These are phyloP conservation scores for Metarhizium brunneum DNA, from an alignment of 2,329 filamentous ascomycete genomes.

Conservation along the genomic window DNA sequence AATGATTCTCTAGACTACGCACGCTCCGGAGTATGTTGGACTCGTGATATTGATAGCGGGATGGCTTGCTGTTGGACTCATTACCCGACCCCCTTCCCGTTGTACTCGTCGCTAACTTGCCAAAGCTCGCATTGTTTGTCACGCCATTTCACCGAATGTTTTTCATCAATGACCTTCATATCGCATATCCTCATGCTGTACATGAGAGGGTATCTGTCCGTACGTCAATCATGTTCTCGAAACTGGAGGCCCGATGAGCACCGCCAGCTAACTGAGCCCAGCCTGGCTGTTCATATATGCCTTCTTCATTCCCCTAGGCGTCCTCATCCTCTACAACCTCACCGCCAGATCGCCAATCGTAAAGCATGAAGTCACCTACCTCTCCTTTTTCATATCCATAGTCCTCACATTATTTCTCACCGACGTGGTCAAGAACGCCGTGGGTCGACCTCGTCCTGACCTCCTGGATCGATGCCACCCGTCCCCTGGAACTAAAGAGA, in stretches of 20 bases:
- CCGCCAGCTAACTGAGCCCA: slow-evolving; percentile 15
- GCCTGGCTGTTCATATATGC: slow-evolving; percentile 74
- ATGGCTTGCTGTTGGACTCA: slow-evolving; percentile 4
- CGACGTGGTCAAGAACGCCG: slow-evolving; percentile 82
- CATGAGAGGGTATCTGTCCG: slow-evolving; percentile 74
- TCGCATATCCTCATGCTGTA: slow-evolving; percentile 79
- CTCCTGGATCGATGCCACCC: slow-evolving; percentile 73
- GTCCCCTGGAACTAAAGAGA: slow-evolving; percentile 31
- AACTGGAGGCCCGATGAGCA: not conserved
- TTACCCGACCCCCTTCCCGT: not conserved
- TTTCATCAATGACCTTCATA: slow-evolving; percentile 71
- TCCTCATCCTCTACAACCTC: slow-evolving; percentile 58
- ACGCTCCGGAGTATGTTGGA: slow-evolving; percentile 7
- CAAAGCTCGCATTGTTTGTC: slow-evolving; percentile 30
- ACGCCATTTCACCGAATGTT: slow-evolving; percentile 95
- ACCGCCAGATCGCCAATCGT: slow-evolving; percentile 54
- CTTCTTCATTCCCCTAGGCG: slow-evolving; percentile 57
- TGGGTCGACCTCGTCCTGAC: slow-evolving; percentile 61
- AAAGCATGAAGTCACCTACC: slow-evolving; percentile 76
- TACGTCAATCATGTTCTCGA: slow-evolving; percentile 29
- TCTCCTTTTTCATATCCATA: slow-evolving; percentile 71
- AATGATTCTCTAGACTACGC: slow-evolving; percentile 3
- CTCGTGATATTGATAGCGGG: slow-evolving; percentile 3
- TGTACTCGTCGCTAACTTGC: slow-evolving; percentile 2
- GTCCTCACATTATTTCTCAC: slow-evolving; percentile 76